Percentiles rank a stretch among this genome's conserved stretches.
Conservation (phyloP, 139 green algal species). For the Chlamydomonas sp. region DNA sequence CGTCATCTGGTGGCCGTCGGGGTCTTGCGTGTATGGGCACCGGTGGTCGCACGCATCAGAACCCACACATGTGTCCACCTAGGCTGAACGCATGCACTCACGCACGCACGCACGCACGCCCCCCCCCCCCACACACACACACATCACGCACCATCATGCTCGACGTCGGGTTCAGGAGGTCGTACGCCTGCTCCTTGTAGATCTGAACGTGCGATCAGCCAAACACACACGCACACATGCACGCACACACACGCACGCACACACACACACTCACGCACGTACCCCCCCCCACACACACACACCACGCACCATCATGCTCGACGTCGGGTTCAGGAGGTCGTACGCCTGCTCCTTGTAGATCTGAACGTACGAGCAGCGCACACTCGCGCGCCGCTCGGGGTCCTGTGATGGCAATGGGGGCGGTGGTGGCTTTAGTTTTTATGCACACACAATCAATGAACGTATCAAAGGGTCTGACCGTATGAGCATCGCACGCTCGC, state of each 20-base stretch:
- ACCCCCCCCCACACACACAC: no score
- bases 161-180: slow-evolving; percentile 24
- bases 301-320: slow-evolving; percentile 9
- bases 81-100: no score
- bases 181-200: slow-evolving; percentile 55
- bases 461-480: slow-evolving; percentile 37
- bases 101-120: no score
- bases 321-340: slow-evolving; percentile 27
- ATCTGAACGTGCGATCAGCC: slow-evolving; percentile 41
- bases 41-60: no score
- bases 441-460: no score
- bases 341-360: slow-evolving; percentile 58
- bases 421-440: neutral
- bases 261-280: neutral
- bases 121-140: no score
- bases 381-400: no score
- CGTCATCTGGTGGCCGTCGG: no score
- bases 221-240: no score
- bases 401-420: neutral
- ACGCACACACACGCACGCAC: neutral
- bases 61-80: no score
- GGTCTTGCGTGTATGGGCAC: no score
- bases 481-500: slow-evolving; percentile 25
- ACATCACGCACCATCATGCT: no score
- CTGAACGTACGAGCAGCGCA: slow-evolving; percentile 38